These are phyloP conservation scores for Tetrapisispora arboricola DNA, from an alignment of 805 yeast genomes.

Conservation along the genomic window DNA sequence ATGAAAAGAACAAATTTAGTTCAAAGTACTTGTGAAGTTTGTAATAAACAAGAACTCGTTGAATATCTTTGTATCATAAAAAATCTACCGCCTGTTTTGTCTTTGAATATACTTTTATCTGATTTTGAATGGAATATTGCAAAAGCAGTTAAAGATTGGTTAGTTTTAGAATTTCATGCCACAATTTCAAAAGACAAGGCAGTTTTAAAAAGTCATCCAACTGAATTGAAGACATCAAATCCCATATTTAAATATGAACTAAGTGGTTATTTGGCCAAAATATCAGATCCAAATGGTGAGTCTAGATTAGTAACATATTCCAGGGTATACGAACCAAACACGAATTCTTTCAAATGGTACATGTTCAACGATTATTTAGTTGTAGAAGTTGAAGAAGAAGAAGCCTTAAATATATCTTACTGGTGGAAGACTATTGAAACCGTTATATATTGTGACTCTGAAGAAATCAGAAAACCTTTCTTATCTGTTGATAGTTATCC, in stretches of 20 bases:
- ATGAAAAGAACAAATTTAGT: slow-evolving; percentile 43
- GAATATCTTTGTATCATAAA: slow-evolving; percentile 43
- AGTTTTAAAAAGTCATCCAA: slow-evolving; percentile 25
- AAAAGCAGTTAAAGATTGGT: slow-evolving; percentile 44
- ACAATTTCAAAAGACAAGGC: slow-evolving; percentile 32
- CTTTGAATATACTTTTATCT: slow-evolving; percentile 47
- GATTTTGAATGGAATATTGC: slow-evolving; percentile 46
- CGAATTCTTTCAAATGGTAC: slow-evolving; percentile 46
- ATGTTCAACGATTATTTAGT: slow-evolving; percentile 89
- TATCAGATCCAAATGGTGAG: slow-evolving; percentile 45
- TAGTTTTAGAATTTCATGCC: slow-evolving; percentile 50
- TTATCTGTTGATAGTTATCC: slow-evolving; percentile 42
- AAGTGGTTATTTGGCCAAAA: slow-evolving; percentile 60
- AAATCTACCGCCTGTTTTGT: slow-evolving; percentile 54
- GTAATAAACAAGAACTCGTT: slow-evolving; percentile 42
- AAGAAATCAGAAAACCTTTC: slow-evolving; percentile 31
- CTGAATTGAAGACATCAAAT: slow-evolving; percentile 22
- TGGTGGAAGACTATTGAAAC: slow-evolving; percentile 82
- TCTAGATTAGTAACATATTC: slow-evolving; percentile 50
- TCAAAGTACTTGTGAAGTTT: slow-evolving; percentile 43
- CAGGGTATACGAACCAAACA: slow-evolving; percentile 31
- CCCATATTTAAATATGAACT: slow-evolving; percentile 45
- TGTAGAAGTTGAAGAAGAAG: slow-evolving; percentile 58
- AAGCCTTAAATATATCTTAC: slow-evolving; percentile 60
- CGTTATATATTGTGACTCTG: slow-evolving; percentile 50